Evolutionary conservation across 169 alveolate genomes (phyloP), one percentile per base, ranked within the genome.

Genomic region (Plasmodium relictum): DNA sequence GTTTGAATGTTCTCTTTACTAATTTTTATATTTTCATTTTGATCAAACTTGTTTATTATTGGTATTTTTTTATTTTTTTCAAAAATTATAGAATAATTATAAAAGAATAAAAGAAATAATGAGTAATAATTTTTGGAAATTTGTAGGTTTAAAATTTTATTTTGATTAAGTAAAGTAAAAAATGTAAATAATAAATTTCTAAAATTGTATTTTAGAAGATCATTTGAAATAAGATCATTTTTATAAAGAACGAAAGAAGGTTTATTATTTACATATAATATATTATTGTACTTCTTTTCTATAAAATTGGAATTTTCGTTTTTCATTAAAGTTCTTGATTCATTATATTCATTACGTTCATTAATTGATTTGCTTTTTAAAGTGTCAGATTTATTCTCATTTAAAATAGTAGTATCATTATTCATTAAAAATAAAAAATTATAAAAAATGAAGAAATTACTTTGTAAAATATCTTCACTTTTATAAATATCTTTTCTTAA

Each of bases 1-100:
- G 58, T 76, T 24, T 76, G 61, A 48, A 76, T 76, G 42, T 76
- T 76, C 41, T 56, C 78, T 42, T 68, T 61, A 26, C 74, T 66
- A 63, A 44, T 76, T 68, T 39, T 44, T 20, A 65, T 20, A 22
- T 54, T 45, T 56, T 62, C 89, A 20, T 76, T 45, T 54, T 42
- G 5, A 26, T 65, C 74, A 26, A 14, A 61, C 48, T 76, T 31
- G 18, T 44, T 76, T 42, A 62, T 56, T 18, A 76, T 62, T 44
- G 48, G 50, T 45, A 63, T 63, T 45, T 61, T 63, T 42, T 65
- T 16, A 52, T 62, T 24, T 66, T 41, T 61, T 18, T 66, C 66
- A 50, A 76, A 48, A 42, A 10, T 24, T 39, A 69, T n/a, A 39
- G 61, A 56, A 69, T 76, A 76, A 63, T 63, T 76, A 66, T 76